phyloP scores from a whole-genome alignment of 192 early-diverging fungal genomes.

The Coemansia sp. region DNA sequence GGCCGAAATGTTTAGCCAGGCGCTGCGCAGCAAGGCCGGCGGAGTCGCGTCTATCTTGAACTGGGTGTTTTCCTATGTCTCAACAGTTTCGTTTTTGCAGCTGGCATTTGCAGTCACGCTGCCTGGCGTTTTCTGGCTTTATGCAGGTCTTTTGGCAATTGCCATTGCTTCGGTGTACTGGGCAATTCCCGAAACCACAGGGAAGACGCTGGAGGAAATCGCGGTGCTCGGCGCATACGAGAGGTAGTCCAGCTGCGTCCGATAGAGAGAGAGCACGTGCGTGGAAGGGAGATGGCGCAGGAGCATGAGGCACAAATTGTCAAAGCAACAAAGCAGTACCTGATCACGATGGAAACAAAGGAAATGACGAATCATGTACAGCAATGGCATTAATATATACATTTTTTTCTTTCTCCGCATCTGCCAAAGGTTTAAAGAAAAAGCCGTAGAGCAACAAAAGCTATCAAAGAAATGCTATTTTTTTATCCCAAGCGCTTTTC shows the following conservation, averaged over 20 bases:
- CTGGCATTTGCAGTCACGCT: conserved; percentile 24
- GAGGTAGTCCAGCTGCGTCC: neutral
- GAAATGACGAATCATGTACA: too few relatives aligned
- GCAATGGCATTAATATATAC: too few relatives aligned
- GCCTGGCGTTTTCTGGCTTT: conserved; percentile 34
- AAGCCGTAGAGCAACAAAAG: too few relatives aligned
- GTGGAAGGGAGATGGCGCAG: too few relatives aligned
- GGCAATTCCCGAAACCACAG: conserved; percentile 31
- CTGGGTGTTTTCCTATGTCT: conserved; percentile 27
- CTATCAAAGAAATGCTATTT: too few relatives aligned
- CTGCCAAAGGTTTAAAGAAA: too few relatives aligned
- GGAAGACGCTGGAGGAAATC: conserved; percentile 27
- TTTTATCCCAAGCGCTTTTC: too few relatives aligned
- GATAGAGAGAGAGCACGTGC: too few relatives aligned
- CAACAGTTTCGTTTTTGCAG: conserved; percentile 31
- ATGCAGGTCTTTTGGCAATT: conserved; percentile 13
- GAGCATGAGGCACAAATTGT: too few relatives aligned
- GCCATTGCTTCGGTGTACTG: conserved; percentile 20
- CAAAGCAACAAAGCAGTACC: too few relatives aligned
- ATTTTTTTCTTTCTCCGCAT: too few relatives aligned
- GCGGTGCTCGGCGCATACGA: neutral
- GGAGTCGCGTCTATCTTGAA: conserved; percentile 26
- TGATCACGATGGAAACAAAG: neutral
- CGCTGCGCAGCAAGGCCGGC: conserved; percentile 30
- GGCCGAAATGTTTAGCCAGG: conserved; percentile 32